phyloP scores from a whole-genome alignment of 805 yeast genomes.

The Kuraishia piskuri region DNA sequence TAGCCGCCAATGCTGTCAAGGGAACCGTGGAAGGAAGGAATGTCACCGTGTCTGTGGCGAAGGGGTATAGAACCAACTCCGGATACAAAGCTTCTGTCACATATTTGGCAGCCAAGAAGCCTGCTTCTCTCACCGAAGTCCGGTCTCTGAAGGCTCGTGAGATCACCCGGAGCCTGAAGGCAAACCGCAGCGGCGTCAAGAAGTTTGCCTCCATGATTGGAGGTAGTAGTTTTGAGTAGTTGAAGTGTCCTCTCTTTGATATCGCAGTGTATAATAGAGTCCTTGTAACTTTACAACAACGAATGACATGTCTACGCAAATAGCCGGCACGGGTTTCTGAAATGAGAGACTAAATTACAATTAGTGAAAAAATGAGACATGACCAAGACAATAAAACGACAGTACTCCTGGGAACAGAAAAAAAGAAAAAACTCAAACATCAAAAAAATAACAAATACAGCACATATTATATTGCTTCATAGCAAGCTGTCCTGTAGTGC shows the following conservation, averaged over 20 bases:
- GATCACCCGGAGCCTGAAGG: constrained; percentile 1
- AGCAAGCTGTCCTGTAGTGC: constrained; percentile 24
- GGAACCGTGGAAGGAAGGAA: background rate
- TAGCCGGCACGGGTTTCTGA: too few relatives aligned
- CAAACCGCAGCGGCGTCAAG: background rate
- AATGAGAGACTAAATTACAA: background rate
- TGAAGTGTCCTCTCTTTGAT: background rate
- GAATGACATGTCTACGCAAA: too few relatives aligned
- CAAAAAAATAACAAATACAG: constrained; percentile 9
- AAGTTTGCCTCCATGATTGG: background rate
- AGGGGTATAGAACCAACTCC: background rate
- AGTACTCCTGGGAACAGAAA: background rate
- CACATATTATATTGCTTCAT: constrained; percentile 1
- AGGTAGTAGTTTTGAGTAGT: background rate
- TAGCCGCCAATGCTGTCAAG: background rate
- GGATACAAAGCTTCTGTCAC: constrained; percentile 2
- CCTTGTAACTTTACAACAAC: background rate
- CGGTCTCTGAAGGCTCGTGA: constrained; percentile 1
- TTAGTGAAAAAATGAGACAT: background rate
- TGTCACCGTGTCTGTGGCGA: background rate
- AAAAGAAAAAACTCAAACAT: background rate
- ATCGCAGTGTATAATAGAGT: background rate
- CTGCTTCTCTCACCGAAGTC: background rate
- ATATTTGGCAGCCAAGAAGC: background rate
- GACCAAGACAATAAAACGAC: background rate